Percentiles rank a stretch among this genome's conserved stretches.
Conservation (phyloP, 2,329 filamentous ascomycete species). For the Dactylellina sp. region DNA sequence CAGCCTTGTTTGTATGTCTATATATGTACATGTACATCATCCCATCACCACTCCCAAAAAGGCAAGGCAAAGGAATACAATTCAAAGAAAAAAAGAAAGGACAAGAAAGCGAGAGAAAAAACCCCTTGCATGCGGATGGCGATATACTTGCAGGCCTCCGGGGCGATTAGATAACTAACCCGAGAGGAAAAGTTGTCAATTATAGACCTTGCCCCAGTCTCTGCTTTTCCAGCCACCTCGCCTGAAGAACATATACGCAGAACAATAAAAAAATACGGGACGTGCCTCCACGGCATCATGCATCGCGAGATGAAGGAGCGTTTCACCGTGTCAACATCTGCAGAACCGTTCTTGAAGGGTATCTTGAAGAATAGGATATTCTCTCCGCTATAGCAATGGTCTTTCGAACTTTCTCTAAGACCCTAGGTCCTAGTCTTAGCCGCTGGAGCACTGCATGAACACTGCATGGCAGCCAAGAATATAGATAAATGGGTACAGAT, state of each 20-base stretch:
- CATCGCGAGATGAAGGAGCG: conserved; percentile 42
- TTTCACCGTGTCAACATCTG: conserved; percentile 35
- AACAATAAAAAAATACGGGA: conserved; percentile 7
- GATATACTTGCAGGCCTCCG: conserved; percentile 32
- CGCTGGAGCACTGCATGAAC: no score
- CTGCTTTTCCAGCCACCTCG: conserved; percentile 7
- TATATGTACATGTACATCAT: not conserved
- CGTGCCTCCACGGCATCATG: conserved; percentile 7
- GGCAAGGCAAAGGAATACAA: conserved; percentile 13
- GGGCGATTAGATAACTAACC: conserved; percentile 24
- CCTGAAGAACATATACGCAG: not conserved
- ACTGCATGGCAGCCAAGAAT: no score
- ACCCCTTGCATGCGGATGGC: conserved; percentile 17
- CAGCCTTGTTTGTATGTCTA: not conserved
- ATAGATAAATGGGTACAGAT: no score
- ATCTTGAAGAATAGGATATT: not conserved
- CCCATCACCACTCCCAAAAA: not conserved
- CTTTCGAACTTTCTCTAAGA: not conserved
- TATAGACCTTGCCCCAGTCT: not conserved
- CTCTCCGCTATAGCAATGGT: not conserved
- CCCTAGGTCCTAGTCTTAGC: no score
- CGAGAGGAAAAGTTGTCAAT: not conserved
- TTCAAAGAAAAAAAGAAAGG: no score
- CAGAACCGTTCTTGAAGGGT: conserved; percentile 2
- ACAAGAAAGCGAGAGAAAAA: no score